phyloP scores from a whole-genome alignment of 345 rosid genomes.

The Populus alba region DNA sequence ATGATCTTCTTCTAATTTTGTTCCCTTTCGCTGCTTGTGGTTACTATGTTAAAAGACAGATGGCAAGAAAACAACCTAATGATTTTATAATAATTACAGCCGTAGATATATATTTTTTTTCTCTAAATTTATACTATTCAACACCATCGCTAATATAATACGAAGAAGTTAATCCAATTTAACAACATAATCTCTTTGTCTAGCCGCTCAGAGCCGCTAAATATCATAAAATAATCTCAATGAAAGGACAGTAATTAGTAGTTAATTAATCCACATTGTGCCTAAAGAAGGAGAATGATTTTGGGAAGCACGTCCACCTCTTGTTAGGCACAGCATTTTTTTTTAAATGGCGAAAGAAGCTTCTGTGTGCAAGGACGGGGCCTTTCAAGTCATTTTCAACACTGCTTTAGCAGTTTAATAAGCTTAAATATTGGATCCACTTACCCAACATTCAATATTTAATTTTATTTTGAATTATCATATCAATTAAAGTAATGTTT shows the following conservation, averaged over 20 bases:
- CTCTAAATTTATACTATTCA: not conserved
- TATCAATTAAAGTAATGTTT: too few relatives aligned
- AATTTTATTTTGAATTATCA: too few relatives aligned
- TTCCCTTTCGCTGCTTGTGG: too few relatives aligned
- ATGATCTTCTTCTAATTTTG: too few relatives aligned
- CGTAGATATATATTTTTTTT: not conserved
- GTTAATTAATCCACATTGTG: not conserved
- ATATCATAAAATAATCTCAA: constrained; percentile 18
- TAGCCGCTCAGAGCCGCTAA: constrained; percentile 3
- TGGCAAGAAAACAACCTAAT: not conserved
- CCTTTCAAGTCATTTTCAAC: not conserved
- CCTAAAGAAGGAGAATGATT: constrained; percentile 25
- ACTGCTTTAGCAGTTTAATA: not conserved
- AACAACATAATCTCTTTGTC: not conserved
- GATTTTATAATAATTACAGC: not conserved
- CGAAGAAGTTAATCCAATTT: not conserved
- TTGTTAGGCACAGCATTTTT: constrained; percentile 13
- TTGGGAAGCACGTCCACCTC: constrained; percentile 20
- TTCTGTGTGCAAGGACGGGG: constrained; percentile 4
- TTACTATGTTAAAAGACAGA: too few relatives aligned
- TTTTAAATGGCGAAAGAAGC: constrained; percentile 13
- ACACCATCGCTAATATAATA: not conserved
- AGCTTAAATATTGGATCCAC: not conserved
- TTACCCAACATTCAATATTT: too few relatives aligned
- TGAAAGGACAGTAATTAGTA: not conserved